A percentile compares a stretch with the other conserved stretches of the same genome.
These are phyloP conservation scores for Ashbya aceris DNA, from an alignment of 1,139 yeast species.

Conservation along the genomic window DNA sequence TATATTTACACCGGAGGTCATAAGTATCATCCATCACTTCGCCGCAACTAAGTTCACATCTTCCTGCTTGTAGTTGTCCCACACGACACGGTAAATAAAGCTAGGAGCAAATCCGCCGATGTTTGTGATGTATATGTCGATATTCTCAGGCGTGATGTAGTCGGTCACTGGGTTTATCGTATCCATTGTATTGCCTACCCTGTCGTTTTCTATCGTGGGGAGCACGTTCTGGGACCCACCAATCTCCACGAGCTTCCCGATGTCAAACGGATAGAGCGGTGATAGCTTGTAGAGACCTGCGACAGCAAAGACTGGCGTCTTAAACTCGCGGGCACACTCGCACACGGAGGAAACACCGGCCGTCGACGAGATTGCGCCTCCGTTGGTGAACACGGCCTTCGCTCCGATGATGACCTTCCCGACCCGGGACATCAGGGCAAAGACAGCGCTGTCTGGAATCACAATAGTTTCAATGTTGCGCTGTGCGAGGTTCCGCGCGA, in stretches of 20 bases:
- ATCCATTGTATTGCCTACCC: slow-evolving; percentile 51
- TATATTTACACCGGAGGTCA: background rate
- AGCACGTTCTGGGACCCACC: slow-evolving; percentile 58
- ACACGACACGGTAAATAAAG: slow-evolving; percentile 86
- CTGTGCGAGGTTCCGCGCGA: slow-evolving; percentile 70
- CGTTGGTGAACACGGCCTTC: slow-evolving; percentile 87
- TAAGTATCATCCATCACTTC: slow-evolving; percentile 5
- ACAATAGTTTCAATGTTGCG: slow-evolving; percentile 85
- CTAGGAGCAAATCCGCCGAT: slow-evolving; percentile 96
- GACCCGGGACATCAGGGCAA: slow-evolving; percentile 94
- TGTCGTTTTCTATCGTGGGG: slow-evolving; percentile 27
- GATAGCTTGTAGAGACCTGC: slow-evolving; percentile 91
- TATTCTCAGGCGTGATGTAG: slow-evolving; percentile 87
- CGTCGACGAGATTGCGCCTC: slow-evolving; percentile 82
- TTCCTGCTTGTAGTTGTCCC: slow-evolving; percentile 85
- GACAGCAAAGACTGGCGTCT: slow-evolving; percentile 91
- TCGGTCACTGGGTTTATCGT: slow-evolving; percentile 89
- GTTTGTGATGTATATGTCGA: slow-evolving; percentile 89
- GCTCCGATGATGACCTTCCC: slow-evolving; percentile 94
- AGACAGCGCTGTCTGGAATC: slow-evolving; percentile 86
- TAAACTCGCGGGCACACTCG: slow-evolving; percentile 90
- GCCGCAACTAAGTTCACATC: slow-evolving; percentile 48
- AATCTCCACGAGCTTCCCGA: slow-evolving; percentile 80
- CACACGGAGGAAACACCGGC: slow-evolving; percentile 85
- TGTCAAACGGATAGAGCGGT: slow-evolving; percentile 88